Conservation (phyloP, 768 basidiomycete species). For the Dacryopinax spathularia region DNA sequence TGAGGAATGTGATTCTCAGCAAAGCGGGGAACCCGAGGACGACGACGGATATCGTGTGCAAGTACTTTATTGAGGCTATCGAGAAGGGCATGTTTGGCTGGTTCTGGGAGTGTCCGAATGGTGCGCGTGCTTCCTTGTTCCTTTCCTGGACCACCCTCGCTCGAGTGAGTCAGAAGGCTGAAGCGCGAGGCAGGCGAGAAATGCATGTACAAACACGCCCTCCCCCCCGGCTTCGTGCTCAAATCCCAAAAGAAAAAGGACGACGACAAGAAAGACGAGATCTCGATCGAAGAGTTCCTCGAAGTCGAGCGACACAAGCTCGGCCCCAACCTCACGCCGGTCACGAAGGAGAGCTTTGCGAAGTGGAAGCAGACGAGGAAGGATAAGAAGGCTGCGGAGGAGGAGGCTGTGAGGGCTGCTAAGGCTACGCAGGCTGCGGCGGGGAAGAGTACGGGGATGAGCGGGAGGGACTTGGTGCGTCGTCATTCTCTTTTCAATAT, state of each 20-base stretch:
- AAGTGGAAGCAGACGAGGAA: slow-evolving; percentile 89
- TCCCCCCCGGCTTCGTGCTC: slow-evolving; percentile 91
- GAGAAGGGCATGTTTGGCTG: slow-evolving; percentile 74
- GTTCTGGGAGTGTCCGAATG: slow-evolving; percentile 77
- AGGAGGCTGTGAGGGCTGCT: slow-evolving; percentile 62
- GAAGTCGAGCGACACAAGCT: slow-evolving; percentile 99
- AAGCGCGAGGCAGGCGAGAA: slow-evolving; percentile 30
- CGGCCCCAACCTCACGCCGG: slow-evolving; percentile 76
- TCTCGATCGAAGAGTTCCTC: slow-evolving; percentile 91
- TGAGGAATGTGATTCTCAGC: slow-evolving; percentile 70
- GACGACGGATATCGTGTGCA: slow-evolving; percentile 96
- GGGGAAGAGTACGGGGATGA: slow-evolving; percentile 87
- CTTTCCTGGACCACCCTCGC: background rate
- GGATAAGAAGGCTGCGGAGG: slow-evolving; percentile 89
- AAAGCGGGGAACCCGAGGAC: slow-evolving; percentile 85
- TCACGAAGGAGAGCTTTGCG: slow-evolving; percentile 82
- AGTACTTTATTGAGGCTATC: slow-evolving; percentile 90
- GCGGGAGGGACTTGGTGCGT: slow-evolving; percentile 81
- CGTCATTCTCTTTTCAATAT: slow-evolving; percentile 9
- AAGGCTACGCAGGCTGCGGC: slow-evolving; percentile 71
- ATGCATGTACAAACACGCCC: slow-evolving; percentile 88
- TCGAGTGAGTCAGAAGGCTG: slow-evolving; percentile 5
- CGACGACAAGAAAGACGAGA: slow-evolving; percentile 73
- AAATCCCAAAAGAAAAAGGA: slow-evolving; percentile 87
- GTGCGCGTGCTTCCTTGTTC: slow-evolving; percentile 25